Evolutionary conservation across 2,329 filamentous ascomycete genomes (phyloP).

Genomic region (Trichoderma citrinoviride): DNA sequence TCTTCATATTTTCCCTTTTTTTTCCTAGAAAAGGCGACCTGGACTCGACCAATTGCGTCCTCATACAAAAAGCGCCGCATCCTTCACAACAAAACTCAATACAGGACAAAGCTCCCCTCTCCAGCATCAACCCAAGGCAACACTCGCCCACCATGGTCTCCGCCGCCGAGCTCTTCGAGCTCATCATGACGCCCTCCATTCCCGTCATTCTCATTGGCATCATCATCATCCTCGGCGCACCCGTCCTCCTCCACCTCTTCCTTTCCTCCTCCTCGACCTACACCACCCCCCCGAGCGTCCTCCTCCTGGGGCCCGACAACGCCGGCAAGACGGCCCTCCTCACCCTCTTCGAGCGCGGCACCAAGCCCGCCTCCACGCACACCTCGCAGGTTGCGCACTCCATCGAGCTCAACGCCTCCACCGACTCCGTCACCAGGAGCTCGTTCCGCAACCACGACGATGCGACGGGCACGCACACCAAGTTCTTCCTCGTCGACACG

Average conservation of each 20-base stretch:
- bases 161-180: conserved; percentile 46
- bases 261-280: conserved; percentile 67
- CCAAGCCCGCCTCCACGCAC: conserved; percentile 48
- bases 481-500: conserved; percentile 80
- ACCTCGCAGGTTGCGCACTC: conserved; percentile 51
- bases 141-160: conserved; percentile 36
- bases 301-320: conserved; percentile 77
- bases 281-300: conserved; percentile 68
- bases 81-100: background rate
- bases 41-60: background rate
- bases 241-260: conserved; percentile 72
- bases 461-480: conserved; percentile 56
- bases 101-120: background rate
- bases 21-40: background rate
- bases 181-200: conserved; percentile 58
- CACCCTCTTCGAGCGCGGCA: conserved; percentile 66
- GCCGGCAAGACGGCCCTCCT: conserved; percentile 85
- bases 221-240: conserved; percentile 68
- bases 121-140: background rate
- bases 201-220: conserved; percentile 66
- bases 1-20: background rate
- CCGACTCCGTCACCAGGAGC: conserved; percentile 42
- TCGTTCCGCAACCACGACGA: conserved; percentile 58
- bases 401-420: conserved; percentile 55
- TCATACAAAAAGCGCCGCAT: background rate